These are phyloP conservation scores for Larix kaempferi DNA, from an alignment of 75 land plant species.

Conservation along the genomic window DNA sequence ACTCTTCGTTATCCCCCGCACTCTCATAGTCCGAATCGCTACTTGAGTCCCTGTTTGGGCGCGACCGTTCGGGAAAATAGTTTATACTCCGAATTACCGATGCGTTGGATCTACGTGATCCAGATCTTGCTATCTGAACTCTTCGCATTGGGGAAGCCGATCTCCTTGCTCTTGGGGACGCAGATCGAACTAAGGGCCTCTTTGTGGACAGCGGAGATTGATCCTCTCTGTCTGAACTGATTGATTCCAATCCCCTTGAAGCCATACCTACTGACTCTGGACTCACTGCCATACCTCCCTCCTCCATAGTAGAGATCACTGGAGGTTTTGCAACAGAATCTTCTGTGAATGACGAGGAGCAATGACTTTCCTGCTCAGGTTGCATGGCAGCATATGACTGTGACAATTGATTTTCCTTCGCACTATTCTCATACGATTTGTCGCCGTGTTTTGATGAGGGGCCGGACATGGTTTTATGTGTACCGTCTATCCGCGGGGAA, in stretches of 20 bases:
- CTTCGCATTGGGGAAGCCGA: conserved; percentile 91
- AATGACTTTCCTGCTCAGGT: conserved; percentile 4
- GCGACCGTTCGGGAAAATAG: conserved; percentile 39
- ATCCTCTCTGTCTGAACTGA: conserved; percentile 31
- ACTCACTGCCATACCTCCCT: conserved; percentile 29
- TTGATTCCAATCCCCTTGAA: conserved; percentile 43
- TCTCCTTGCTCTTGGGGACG: conserved; percentile 59
- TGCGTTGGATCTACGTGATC: conserved; percentile 66
- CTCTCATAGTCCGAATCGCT: conserved; percentile 28
- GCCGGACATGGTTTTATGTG: background rate
- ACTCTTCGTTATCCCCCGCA: conserved; percentile 39
- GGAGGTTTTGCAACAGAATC: conserved; percentile 7
- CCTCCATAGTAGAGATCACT: background rate
- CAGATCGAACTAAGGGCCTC: conserved; percentile 48
- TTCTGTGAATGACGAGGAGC: background rate
- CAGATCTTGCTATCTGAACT: conserved; percentile 80
- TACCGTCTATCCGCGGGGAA: background rate
- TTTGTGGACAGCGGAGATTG: conserved; percentile 40
- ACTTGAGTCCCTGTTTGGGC: conserved; percentile 22
- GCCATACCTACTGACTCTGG: conserved; percentile 24
- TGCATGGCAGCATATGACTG: conserved; percentile 5
- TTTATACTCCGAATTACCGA: conserved; percentile 71
- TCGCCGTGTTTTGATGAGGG: background rate
- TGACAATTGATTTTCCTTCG: background rate
- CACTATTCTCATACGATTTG: background rate